phyloP scores from a whole-genome alignment of 768 basidiomycete species.

The Amanita jacksonii region DNA sequence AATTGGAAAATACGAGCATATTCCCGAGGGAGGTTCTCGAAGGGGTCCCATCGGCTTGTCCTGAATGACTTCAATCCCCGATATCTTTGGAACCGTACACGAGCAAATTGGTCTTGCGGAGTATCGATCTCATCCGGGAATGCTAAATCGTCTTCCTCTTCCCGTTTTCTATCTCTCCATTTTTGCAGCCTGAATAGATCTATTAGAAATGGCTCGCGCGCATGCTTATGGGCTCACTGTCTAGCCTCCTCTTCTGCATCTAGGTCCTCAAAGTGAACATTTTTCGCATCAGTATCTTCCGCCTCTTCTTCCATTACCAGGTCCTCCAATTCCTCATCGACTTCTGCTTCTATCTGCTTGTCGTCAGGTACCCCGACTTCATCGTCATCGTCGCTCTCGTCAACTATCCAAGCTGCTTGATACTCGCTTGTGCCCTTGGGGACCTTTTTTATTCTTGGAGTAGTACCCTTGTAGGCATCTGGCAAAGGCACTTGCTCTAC shows the following conservation, averaged over 20 bases:
- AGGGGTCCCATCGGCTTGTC: constrained; percentile 97
- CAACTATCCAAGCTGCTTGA: constrained; percentile 94
- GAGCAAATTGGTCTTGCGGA: constrained; percentile 73
- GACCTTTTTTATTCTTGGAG: constrained; percentile 69
- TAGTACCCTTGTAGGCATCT: constrained; percentile 62
- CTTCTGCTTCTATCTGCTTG: constrained; percentile 32
- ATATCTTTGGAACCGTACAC: constrained; percentile 81
- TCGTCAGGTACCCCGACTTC: constrained; percentile 35
- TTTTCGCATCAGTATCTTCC: constrained; percentile 44
- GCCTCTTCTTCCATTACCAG: constrained; percentile 46
- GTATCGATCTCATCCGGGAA: constrained; percentile 98
- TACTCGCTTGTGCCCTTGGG: constrained; percentile 97
- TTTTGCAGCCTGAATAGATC: constrained; percentile 41
- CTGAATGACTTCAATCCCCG: constrained; percentile 88
- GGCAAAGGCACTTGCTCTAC: constrained; percentile 34
- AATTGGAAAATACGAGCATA: constrained; percentile 96
- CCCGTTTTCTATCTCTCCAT: constrained; percentile 62
- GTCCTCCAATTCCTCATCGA: constrained; percentile 57
- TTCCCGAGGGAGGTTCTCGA: constrained; percentile 89
- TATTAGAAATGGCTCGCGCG: constrained; percentile 2
- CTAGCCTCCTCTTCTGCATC: constrained; percentile 77
- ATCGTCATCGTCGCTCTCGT: constrained; percentile 63
- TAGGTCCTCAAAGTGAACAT: constrained; percentile 63
- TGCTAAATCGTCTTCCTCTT: constrained; percentile 72
- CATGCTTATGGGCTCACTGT: constrained; percentile 47